Conservation (phyloP, 2,329 filamentous ascomycete species). For the Eutypella sp. region DNA sequence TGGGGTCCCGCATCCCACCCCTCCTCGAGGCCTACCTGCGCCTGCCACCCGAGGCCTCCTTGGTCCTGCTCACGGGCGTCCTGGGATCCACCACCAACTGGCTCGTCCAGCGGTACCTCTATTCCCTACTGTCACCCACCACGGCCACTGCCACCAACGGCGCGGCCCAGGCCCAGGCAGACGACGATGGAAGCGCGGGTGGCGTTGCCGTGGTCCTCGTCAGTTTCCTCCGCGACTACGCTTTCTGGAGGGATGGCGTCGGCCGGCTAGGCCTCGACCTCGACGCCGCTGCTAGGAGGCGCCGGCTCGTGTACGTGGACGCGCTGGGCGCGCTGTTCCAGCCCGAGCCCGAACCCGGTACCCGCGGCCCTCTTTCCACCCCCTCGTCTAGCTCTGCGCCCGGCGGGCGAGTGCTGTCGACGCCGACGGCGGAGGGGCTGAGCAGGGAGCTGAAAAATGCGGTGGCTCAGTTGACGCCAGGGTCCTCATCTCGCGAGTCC, state of each 20-base stretch:
- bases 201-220: slow-evolving; percentile 63
- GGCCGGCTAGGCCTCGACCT: slow-evolving; percentile 70
- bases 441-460: slow-evolving; percentile 34
- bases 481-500: slow-evolving; percentile 11
- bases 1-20: slow-evolving; percentile 53
- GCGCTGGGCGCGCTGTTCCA: slow-evolving; percentile 59
- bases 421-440: slow-evolving; percentile 31
- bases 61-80: slow-evolving; percentile 65
- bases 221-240: slow-evolving; percentile 73
- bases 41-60: slow-evolving; percentile 52
- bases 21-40: slow-evolving; percentile 60
- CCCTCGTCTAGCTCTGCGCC: slow-evolving; percentile 1
- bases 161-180: slow-evolving; percentile 3
- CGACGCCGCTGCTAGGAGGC: slow-evolving; percentile 50
- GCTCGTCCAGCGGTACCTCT: slow-evolving; percentile 55
- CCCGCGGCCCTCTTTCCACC: slow-evolving; percentile 11
- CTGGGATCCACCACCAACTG: slow-evolving; percentile 61
- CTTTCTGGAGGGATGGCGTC: slow-evolving; percentile 72
- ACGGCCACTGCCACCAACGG: background rate
- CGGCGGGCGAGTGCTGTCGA: slow-evolving; percentile 21
- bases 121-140: slow-evolving; percentile 34
- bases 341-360: slow-evolving; percentile 2
- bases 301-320: slow-evolving; percentile 69
- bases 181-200: slow-evolving; percentile 24
- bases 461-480: slow-evolving; percentile 28